Conservation (phyloP, 164 flowering plant genomes). For the Litsea cubeba region DNA sequence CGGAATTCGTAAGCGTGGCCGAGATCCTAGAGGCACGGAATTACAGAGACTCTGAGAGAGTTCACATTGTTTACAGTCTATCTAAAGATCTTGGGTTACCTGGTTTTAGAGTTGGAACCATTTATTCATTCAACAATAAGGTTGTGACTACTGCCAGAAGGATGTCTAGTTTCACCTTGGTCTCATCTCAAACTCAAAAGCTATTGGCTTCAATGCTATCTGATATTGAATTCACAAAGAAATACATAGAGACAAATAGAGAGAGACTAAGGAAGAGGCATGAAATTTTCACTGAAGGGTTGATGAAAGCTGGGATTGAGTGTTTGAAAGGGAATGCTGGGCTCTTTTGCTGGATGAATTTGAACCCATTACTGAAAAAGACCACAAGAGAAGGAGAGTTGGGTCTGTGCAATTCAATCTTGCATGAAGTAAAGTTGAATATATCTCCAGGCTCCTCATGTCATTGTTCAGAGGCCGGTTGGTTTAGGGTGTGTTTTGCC, state of each 20-base stretch:
- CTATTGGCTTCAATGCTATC: constrained; percentile 75
- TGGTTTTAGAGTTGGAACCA: constrained; percentile 80
- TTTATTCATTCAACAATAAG: constrained; percentile 79
- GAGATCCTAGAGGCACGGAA: constrained; percentile 47
- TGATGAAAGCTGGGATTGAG: constrained; percentile 60
- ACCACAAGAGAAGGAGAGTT: constrained; percentile 57
- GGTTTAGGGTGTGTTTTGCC: constrained; percentile 59
- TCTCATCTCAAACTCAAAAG: constrained; percentile 83
- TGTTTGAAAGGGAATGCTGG: constrained; percentile 85
- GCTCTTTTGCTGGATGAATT: constrained; percentile 85
- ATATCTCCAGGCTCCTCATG: constrained; percentile 89
- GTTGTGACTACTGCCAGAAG: constrained; percentile 83
- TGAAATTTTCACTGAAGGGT: constrained; percentile 52
- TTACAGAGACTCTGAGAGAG: constrained; percentile 50
- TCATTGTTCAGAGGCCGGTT: constrained; percentile 86
- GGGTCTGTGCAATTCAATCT: constrained; percentile 53
- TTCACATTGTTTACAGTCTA: constrained; percentile 88
- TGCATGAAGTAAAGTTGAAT: constrained; percentile 62
- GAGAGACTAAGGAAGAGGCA: constrained; percentile 62
- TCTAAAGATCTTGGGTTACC: constrained; percentile 92
- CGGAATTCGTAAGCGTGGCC: constrained; percentile 67
- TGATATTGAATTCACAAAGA: constrained; percentile 44
- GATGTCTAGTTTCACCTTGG: constrained; percentile 84
- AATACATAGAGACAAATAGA: constrained; percentile 55
- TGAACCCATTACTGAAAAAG: constrained; percentile 53